Evolutionary conservation across 2,329 filamentous ascomycete genomes (phyloP), one percentile per base, ranked within the genome.

Genomic region (Pseudogymnoascus sp.): DNA sequence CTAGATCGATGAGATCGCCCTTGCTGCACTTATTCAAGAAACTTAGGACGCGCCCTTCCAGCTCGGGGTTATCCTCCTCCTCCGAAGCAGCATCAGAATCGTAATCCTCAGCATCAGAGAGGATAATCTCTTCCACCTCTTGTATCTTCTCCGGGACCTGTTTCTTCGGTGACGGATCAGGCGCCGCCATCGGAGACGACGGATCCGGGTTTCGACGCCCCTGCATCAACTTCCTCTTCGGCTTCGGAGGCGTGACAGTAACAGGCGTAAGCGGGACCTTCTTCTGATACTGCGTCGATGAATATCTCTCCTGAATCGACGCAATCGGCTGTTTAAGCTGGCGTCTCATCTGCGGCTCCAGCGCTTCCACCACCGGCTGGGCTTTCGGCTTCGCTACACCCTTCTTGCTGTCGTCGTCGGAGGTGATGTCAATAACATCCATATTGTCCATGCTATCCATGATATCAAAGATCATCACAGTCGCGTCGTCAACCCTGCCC

Each of bases 11-110:
- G 42, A 99, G 82, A 62, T 93, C 90, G 36, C 87, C 82, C 8
- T 84, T 77, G 4, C 85, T 84, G 72, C 90, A 94, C 0, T 80
- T 85, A 70, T 97, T 97, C 74, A 99, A 86, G 69, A 92, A 95
- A 6, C 86, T 81, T 29, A 97, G 78, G 5, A 97, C 83, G 61
- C 81, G 81, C 4, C 70, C 70, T 31, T 84, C 79, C 40, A 84
- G 72, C 31, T 74, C 71, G 13, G 74, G 73, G 59, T 77, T 74
- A 27, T 77, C 75, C 45, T 76, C 75, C 4, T 70, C 64, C 35
- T 65, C 65, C 4, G 64, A 60, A 15, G 61, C 70, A 62, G 68
- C 65, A 27, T 65, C 72, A 25, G 70, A 72, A 55, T 72, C 67
- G 21, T 61, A 66, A 0, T 70, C 69, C 42, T 72, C 73, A 37